Percentiles rank a stretch among this genome's conserved stretches.
Evolutionary conservation across 2,329 filamentous ascomycete species (phyloP).

Genomic region (Ophiostoma sp.): DNA sequence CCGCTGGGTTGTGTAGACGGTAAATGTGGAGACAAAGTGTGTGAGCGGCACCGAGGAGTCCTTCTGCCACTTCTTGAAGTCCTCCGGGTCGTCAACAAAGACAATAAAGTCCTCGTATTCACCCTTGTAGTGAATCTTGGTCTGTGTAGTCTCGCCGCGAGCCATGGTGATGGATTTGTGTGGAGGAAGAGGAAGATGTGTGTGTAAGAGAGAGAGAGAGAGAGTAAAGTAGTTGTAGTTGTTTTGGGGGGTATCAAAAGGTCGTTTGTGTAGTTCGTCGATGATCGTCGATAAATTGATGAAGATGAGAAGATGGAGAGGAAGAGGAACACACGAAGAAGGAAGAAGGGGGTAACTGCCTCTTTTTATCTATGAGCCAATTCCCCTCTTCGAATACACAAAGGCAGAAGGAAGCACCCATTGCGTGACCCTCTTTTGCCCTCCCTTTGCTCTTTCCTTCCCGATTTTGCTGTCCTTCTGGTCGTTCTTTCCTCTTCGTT

Average conservation of each 20-base stretch:
- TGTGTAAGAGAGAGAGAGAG: neutral
- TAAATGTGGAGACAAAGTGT: constrained; percentile 83
- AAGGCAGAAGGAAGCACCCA: neutral
- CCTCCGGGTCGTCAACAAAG: constrained; percentile 60
- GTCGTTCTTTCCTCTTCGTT: constrained; percentile 16
- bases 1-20: constrained; percentile 86
- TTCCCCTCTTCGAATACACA: neutral
- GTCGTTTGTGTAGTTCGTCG: neutral
- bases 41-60: constrained; percentile 78
- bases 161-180: constrained; percentile 54
- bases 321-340: neutral
- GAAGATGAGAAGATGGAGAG: neutral
- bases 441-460: neutral
- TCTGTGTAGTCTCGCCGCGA: constrained; percentile 68
- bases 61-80: constrained; percentile 76
- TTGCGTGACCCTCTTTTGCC: constrained; percentile 3
- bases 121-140: constrained; percentile 87
- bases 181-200: neutral
- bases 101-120: constrained; percentile 58
- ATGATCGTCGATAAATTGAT: neutral
- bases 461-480: neutral
- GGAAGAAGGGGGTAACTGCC: neutral
- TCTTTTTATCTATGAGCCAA: constrained; percentile 14
- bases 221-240: neutral
- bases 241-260: neutral